Evolutionary conservation across 331 rosid genomes (phyloP).

Genomic region (Cydonia oblonga): DNA sequence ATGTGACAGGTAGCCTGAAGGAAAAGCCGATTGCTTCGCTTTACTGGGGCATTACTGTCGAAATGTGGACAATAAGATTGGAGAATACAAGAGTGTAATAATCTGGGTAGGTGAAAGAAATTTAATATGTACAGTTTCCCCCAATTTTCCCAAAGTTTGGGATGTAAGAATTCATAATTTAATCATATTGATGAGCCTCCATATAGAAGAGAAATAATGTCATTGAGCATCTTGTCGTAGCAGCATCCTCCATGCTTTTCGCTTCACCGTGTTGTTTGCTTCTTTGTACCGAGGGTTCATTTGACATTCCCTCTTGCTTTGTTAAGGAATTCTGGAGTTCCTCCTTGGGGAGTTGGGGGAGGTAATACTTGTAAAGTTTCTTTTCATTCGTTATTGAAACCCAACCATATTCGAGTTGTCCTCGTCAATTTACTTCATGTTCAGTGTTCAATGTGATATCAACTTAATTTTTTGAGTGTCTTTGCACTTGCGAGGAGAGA

Average conservation of each 20-base stretch:
- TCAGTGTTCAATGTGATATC: too few relatives aligned
- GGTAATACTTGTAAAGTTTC: not conserved
- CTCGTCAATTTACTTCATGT: too few relatives aligned
- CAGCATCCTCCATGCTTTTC: too few relatives aligned
- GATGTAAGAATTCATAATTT: not conserved
- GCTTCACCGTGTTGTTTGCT: not conserved
- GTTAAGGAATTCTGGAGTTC: not conserved
- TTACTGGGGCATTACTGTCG: not conserved
- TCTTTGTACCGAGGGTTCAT: not conserved
- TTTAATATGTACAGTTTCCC: constrained; percentile 2
- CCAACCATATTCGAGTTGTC: too few relatives aligned
- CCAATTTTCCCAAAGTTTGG: constrained; percentile 6
- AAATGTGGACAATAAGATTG: not conserved
- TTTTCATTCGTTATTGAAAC: too few relatives aligned
- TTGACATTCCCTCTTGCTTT: not conserved
- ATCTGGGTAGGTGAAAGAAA: not conserved
- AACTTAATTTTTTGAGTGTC: too few relatives aligned
- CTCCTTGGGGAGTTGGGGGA: not conserved
- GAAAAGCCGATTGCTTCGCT: not conserved
- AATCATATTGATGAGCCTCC: not conserved
- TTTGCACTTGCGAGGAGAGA: too few relatives aligned
- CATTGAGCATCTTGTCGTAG: too few relatives aligned
- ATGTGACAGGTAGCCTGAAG: not conserved
- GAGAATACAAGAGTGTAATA: not conserved
- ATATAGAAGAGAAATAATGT: not conserved